These are phyloP conservation scores for Triglochin maritima DNA, from an alignment of 106 monocot genomes.

Conservation along the genomic window DNA sequence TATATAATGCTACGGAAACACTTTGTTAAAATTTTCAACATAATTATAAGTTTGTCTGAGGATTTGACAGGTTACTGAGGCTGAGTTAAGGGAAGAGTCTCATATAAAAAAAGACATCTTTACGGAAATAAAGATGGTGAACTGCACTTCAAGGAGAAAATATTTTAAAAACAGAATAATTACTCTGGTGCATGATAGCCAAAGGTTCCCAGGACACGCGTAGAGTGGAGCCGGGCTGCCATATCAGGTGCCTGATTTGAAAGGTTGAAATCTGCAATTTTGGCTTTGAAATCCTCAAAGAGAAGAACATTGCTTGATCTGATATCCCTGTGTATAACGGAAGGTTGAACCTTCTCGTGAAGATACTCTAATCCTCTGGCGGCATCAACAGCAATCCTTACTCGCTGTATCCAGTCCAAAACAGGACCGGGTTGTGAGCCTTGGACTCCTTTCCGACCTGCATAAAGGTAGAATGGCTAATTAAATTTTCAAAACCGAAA, in stretches of 20 bases:
- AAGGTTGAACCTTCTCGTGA: conserved; percentile 76
- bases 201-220: conserved; percentile 78
- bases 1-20: too few relatives aligned
- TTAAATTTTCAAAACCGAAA: background rate
- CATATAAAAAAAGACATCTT: too few relatives aligned
- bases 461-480: background rate
- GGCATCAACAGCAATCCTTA: conserved; percentile 79
- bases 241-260: conserved; percentile 82
- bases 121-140: background rate
- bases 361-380: conserved; percentile 79
- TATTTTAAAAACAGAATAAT: background rate
- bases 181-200: conserved; percentile 74
- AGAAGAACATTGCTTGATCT: conserved; percentile 83
- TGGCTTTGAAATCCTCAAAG: conserved; percentile 75
- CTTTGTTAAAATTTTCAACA: background rate
- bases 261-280: conserved; percentile 84
- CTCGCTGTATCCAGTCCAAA: conserved; percentile 68
- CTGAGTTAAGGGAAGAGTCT: background rate
- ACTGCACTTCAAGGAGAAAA: background rate
- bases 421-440: conserved; percentile 78
- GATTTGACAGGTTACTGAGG: too few relatives aligned
- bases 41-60: background rate
- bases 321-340: conserved; percentile 71
- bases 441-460: conserved; percentile 87
- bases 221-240: conserved; percentile 87